phyloP scores from a whole-genome alignment of 805 yeast genomes.

The Candida lessepsii region DNA sequence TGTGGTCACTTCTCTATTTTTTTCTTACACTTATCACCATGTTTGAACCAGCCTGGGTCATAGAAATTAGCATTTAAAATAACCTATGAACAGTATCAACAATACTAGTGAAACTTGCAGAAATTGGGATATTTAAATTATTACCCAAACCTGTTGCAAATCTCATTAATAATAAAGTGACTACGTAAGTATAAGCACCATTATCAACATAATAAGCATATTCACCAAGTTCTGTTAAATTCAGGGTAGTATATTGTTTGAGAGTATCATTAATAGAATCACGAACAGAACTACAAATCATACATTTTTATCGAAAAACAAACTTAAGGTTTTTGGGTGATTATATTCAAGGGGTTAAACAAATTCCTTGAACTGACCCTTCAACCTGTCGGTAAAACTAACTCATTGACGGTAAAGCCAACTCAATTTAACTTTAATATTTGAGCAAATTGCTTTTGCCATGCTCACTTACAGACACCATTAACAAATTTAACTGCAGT shows the following conservation, averaged over 20 bases:
- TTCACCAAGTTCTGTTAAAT: conserved; percentile 86
- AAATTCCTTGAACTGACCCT: too few species aligned
- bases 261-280: conserved; percentile 48
- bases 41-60: too few species aligned
- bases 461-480: conserved; percentile 5
- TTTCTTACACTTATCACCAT: too few species aligned
- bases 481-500: neutral
- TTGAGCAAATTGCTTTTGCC: too few species aligned
- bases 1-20: too few species aligned
- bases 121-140: conserved; percentile 39
- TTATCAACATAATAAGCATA: conserved; percentile 77
- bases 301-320: too few species aligned
- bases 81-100: conserved; percentile 55
- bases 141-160: conserved; percentile 57
- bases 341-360: too few species aligned
- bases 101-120: conserved; percentile 48
- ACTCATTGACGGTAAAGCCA: too few species aligned
- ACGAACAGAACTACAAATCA: too few species aligned
- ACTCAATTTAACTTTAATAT: too few species aligned
- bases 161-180: conserved; percentile 62
- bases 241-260: conserved; percentile 55
- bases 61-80: conserved; percentile 58
- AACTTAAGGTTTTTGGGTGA: too few species aligned
- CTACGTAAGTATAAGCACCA: conserved; percentile 83
- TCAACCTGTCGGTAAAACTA: too few species aligned